A percentile compares a stretch with the other conserved stretches of the same genome.
phyloP scores from a whole-genome alignment of 2,329 filamentous ascomycete species.

The Gnomoniopsis sp. region DNA sequence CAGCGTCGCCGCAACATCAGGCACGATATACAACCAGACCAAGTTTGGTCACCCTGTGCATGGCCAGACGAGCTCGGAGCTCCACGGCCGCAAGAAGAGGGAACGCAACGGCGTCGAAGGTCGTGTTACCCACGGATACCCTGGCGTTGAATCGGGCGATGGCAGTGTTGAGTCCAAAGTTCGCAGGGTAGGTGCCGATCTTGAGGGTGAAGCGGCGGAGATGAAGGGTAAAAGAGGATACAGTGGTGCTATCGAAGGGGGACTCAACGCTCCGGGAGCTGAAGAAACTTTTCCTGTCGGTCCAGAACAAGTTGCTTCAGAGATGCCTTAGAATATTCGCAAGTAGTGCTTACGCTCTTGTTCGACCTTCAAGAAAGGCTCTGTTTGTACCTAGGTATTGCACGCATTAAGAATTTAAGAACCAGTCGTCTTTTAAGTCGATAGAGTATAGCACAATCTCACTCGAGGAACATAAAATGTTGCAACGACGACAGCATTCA shows the following conservation, averaged over 20 bases:
- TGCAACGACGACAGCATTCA: no score
- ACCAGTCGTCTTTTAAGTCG: no score
- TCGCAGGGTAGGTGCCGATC: constrained; percentile 26
- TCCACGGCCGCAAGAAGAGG: constrained; percentile 35
- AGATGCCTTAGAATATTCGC: constrained; percentile 8
- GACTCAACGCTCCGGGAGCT: neutral
- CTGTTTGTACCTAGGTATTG: no score
- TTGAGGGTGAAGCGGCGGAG: constrained; percentile 20
- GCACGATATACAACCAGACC: constrained; percentile 37
- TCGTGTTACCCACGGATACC: constrained; percentile 28
- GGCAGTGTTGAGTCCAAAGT: constrained; percentile 25
- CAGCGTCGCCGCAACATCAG: constrained; percentile 43
- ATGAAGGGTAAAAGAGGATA: constrained; percentile 16
- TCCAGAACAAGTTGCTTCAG: constrained; percentile 14
- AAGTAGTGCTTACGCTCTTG: neutral
- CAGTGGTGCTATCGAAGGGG: constrained; percentile 16
- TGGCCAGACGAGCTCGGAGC: constrained; percentile 40
- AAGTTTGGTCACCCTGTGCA: constrained; percentile 40
- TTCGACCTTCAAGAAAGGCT: no score
- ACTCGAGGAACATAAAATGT: no score
- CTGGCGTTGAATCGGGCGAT: constrained; percentile 19
- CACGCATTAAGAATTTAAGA: no score
- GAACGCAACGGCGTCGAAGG: constrained; percentile 37
- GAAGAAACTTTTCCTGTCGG: no score
- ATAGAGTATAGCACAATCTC: no score